Base-by-base conservation (phyloP, 202 grass and related monocot species). In the Miscanthus sacchariflorus region DNA sequence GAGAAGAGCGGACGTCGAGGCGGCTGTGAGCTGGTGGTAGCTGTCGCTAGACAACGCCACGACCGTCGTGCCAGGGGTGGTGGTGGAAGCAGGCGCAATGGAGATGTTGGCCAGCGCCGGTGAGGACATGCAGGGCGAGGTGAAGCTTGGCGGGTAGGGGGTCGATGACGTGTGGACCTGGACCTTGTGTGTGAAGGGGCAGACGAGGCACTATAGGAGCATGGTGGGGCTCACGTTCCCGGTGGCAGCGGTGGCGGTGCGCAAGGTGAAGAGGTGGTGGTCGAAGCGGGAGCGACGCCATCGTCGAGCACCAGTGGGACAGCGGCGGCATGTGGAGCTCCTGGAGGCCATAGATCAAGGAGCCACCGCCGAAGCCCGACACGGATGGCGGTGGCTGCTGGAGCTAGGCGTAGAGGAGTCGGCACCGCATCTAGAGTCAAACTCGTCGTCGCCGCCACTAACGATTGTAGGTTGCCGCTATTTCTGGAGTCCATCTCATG, bases 381-480 rank as follows among this genome's bases (percentile, higher is more conserved):
- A 38, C 44, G 19, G 64, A 39, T 9, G 18, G 35, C 18, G 18
- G 35, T 13, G 70, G 71, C 7, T 72, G 89, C 5, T 76, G 89
- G 25, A 86, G 81, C 69, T 90, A 78, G 61, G 85, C 85, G 40
- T 84, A 69, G 43, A 93, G 74, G 77, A 73, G 23, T 39, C 80
- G 14, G 9, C 50, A 14, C 87, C 42, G 68, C 83, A 76, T 19
- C 59, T 38, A 4, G 91, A 91, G 74, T 93, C 89, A 70, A 90
- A 88, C 36, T 95, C 94, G 30, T 95, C 89, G 50, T 87, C 87
- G 61, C 90, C 78, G 66, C 89, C 68, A 73, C 91, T 96, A 8
- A 93, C 24, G 94, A 96, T 70, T 96, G 94, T 54, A 93, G 59
- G 49, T 90, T 93, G 50, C 85, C 91, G 74, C 91, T 96, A 52